Conservation (phyloP, 768 basidiomycete species). For the Boletus rubropictus region DNA sequence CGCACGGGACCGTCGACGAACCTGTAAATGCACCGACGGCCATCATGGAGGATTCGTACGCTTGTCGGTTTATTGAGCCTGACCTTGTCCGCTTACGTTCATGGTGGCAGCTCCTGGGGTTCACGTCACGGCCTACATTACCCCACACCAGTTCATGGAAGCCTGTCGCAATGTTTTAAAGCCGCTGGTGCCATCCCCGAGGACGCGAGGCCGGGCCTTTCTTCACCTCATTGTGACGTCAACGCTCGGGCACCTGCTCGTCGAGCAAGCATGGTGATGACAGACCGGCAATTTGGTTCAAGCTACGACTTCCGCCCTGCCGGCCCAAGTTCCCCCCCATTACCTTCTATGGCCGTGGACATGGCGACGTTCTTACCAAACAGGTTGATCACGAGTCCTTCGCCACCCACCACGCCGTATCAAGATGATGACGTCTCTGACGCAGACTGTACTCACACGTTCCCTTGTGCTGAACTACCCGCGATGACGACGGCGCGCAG, state of each 20-base stretch:
- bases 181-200: conserved; percentile 17
- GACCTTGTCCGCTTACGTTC: conserved; percentile 20
- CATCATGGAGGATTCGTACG: conserved; percentile 27
- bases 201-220: conserved; percentile 20
- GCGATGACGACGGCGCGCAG: conserved; percentile 13
- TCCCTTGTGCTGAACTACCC: conserved; percentile 12
- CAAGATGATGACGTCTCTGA: conserved; percentile 19
- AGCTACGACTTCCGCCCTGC: conserved; percentile 5
- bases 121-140: conserved; percentile 21
- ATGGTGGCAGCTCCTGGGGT: conserved; percentile 22
- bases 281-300: conserved; percentile 10
- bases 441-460: conserved; percentile 13
- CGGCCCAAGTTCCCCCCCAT: conserved; percentile 6
- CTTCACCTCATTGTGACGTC: conserved; percentile 20
- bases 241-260: conserved; percentile 11
- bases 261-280: conserved; percentile 11
- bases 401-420: conserved; percentile 21
- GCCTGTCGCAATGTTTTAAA: conserved; percentile 16
- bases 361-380: conserved; percentile 9
- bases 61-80: conserved; percentile 7
- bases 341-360: conserved; percentile 14
- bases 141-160: conserved; percentile 22
- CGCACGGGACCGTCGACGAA: conserved; percentile 16
- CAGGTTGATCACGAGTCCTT: conserved; percentile 16
- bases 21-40: conserved; percentile 20